Evolutionary conservation across 2,329 filamentous ascomycete genomes (phyloP), one percentile per base, ranked within the genome.

Genomic region (Diaporthe humulicola): DNA sequence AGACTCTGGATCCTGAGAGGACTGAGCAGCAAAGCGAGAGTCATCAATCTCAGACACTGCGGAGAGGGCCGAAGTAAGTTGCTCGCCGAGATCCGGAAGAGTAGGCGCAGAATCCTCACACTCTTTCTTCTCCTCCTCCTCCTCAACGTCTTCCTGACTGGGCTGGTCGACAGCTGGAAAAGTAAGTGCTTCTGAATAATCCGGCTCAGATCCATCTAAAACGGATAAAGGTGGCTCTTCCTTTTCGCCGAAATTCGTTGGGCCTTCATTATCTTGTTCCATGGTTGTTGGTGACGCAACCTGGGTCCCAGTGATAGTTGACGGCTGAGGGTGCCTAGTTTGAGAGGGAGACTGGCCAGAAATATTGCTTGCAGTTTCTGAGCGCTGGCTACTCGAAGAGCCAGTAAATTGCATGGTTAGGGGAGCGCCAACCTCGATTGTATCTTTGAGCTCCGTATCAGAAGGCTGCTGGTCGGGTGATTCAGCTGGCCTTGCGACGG

Each of bases 401-500:
- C 71, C 60, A 42, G 61, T 66, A 22, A 74, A 74, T 4, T 70
- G 67, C 69, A 72, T 74, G 5, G 69, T 15, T 2, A 75, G 57
- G 2, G 73, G 73, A 5, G 87, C 86, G 61, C 88, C 87, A 66
- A 90, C 89, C 78, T 90, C 87, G 75, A 91, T 91, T 19, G 88
- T 90, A 79, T 91, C 89, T 79, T 89, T 86, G 38, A 90, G 87
- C 57, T 89, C 86, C 38, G 87, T 87, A 60, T 84, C 82, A 1
- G 83, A 81, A 4, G 78, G 78, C 38, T 81, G 81, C 70, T 86
- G 82, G 17, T 48, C 83, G 83, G 66, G 80, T 76, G 75, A 79
- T 80, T 45, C 80, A 61, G 73, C 84, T 82, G 69, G 69, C 38
- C 54, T 40, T 17, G 54, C 61, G 6, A 28, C 45, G 9, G 69